Percentiles rank a stretch among this genome's conserved stretches.
Evolutionary conservation across 148 eudicot species (phyloP).

Genomic region (Rhododendron simsii): DNA sequence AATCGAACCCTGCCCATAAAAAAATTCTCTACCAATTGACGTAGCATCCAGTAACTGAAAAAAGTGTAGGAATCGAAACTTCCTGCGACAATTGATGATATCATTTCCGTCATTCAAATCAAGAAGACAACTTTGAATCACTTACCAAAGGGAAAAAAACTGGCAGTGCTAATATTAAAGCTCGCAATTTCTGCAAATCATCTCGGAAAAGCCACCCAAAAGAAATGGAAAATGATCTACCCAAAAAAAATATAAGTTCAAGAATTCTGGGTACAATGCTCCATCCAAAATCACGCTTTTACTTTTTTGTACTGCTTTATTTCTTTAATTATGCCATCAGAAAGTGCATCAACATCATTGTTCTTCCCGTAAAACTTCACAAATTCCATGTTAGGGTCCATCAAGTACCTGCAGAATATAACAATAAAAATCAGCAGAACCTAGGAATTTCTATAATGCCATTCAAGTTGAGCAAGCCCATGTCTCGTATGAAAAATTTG

Average conservation of each 20-base stretch:
- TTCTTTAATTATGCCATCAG: conserved; percentile 76
- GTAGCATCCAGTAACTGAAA: neutral
- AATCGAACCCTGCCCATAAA: too few species aligned
- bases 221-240: neutral
- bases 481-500: too few species aligned
- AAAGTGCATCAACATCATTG: conserved; percentile 55
- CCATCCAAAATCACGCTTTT: conserved; percentile 15
- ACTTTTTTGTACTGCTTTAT: conserved; percentile 62
- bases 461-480: neutral
- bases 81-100: neutral
- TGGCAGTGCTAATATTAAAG: neutral
- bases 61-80: neutral
- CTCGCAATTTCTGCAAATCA: neutral
- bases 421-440: neutral
- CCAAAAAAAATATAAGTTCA: neutral
- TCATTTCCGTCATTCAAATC: neutral
- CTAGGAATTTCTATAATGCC: neutral
- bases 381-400: conserved; percentile 88
- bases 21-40: too few species aligned
- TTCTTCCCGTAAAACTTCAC: conserved; percentile 91
- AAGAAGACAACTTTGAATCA: neutral
- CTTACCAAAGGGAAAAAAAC: neutral
- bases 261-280: neutral
- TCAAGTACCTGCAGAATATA: conserved; percentile 70
- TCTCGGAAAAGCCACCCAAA: neutral